Percentiles rank a stretch among this genome's conserved stretches.
Conservation (phyloP, 2,329 filamentous ascomycete species). For the Phialocephala subalpina region DNA sequence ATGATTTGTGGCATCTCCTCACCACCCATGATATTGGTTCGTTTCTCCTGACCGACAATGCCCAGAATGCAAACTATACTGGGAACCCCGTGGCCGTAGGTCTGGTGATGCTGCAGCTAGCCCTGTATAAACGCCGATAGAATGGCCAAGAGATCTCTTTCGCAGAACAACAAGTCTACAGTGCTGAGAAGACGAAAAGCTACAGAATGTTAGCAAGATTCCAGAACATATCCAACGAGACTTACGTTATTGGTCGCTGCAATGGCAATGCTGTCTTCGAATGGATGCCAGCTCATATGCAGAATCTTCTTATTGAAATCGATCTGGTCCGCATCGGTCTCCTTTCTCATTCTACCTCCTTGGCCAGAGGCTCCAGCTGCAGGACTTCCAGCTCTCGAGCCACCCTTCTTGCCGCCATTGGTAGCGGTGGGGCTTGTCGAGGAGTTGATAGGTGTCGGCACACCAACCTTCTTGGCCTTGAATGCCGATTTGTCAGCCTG, state of each 20-base stretch:
- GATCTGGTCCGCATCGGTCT: conserved; percentile 98
- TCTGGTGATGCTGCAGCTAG: conserved; percentile 37
- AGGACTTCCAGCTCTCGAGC: conserved; percentile 88
- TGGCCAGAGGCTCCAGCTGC: conserved; percentile 76
- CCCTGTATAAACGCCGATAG: conserved; percentile 43
- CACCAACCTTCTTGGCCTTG: conserved; percentile 99
- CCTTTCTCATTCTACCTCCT: conserved; percentile 95
- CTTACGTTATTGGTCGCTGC: conserved; percentile 99
- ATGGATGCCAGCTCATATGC: conserved; percentile 99
- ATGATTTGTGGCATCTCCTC: conserved; percentile 33
- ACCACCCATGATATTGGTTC: conserved; percentile 36
- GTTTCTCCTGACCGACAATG: conserved; percentile 38
- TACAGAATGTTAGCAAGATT: conserved; percentile 43
- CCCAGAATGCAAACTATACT: conserved; percentile 35
- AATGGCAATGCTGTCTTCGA: conserved; percentile 99
- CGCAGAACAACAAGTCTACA: conserved; percentile 55
- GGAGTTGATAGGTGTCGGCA: conserved; percentile 94
- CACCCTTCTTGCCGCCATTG: conserved; percentile 84
- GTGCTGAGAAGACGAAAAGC: conserved; percentile 82
- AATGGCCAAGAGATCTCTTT: conserved; percentile 42
- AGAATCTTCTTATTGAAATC: conserved; percentile 99
- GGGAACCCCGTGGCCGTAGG: conserved; percentile 34
- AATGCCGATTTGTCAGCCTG: conserved; percentile 99
- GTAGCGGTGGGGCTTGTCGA: conserved; percentile 74
- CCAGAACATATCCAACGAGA: conserved; percentile 30